phyloP scores from a whole-genome alignment of 2,329 filamentous ascomycete genomes.

The Myotisia sp. region DNA sequence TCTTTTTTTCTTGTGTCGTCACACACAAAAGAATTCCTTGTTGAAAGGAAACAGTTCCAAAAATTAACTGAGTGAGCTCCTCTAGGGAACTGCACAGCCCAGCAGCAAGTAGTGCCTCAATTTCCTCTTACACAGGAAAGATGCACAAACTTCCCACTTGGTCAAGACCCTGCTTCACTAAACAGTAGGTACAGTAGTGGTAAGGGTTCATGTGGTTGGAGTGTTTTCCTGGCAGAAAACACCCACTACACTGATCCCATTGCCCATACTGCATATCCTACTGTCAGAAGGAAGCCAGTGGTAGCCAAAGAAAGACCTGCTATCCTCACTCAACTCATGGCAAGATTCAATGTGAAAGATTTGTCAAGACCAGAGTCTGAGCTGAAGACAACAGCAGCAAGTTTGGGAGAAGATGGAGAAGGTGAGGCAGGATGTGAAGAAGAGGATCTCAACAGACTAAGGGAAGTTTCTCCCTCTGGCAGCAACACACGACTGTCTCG shows the following conservation, averaged over 20 bases:
- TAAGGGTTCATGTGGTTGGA: too few relatives aligned
- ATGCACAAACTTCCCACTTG: too few relatives aligned
- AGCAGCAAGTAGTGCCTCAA: background rate
- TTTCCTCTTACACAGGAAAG: background rate
- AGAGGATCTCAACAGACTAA: background rate
- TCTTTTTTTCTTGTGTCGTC: too few relatives aligned
- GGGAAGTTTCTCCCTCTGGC: background rate
- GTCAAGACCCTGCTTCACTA: too few relatives aligned
- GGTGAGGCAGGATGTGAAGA: background rate
- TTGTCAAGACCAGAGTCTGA: background rate
- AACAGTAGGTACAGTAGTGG: too few relatives aligned
- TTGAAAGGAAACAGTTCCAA: too few relatives aligned
- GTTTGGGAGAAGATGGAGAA: background rate
- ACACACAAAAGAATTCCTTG: too few relatives aligned
- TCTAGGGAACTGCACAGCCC: background rate
- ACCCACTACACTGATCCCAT: too few relatives aligned
- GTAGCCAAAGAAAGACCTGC: constrained; percentile 2
- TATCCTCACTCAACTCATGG: constrained; percentile 9
- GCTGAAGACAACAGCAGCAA: background rate
- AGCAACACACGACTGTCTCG: background rate
- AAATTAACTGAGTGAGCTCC: too few relatives aligned
- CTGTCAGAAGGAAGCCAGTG: background rate
- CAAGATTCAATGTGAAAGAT: constrained; percentile 7
- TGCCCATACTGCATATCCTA: too few relatives aligned
- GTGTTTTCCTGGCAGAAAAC: too few relatives aligned